phyloP scores from a whole-genome alignment of 1,139 yeast species.

The Yarrowia galli region DNA sequence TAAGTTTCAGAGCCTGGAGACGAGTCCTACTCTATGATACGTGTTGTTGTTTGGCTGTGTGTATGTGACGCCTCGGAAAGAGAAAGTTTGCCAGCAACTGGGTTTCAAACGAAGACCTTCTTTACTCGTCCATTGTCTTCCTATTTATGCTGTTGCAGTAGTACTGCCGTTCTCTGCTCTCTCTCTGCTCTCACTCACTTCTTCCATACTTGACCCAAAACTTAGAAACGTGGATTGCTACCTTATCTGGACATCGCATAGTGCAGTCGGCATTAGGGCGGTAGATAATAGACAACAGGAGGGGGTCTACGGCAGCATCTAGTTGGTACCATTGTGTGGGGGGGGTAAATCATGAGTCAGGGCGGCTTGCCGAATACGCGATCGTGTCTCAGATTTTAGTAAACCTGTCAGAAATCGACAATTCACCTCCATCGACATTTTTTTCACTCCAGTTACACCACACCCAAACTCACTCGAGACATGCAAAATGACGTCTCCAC shows the following conservation, averaged over 20 bases:
- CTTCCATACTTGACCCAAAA: neutral
- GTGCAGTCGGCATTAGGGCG: slow-evolving; percentile 32
- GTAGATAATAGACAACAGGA: slow-evolving; percentile 1
- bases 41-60: neutral
- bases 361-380: too few species aligned
- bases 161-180: too few species aligned
- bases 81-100: neutral
- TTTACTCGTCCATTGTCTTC: neutral
- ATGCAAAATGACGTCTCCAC: slow-evolving; percentile 19
- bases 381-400: too few species aligned
- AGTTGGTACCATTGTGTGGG: too few species aligned
- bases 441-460: too few species aligned
- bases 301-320: neutral
- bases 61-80: neutral
- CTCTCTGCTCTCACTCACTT: neutral
- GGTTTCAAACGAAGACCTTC: neutral
- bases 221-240: slow-evolving; percentile 28
- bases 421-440: too few species aligned
- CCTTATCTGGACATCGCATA: slow-evolving; percentile 38
- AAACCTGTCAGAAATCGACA: too few species aligned
- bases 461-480: neutral
- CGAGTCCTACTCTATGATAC: too few species aligned
- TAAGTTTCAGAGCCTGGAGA: neutral
- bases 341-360: too few species aligned
- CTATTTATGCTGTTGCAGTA: neutral